A percentile compares a stretch with the other conserved stretches of the same genome.
phyloP scores from a whole-genome alignment of 2,329 filamentous ascomycete genomes.

The Venturiaceae sp. region DNA sequence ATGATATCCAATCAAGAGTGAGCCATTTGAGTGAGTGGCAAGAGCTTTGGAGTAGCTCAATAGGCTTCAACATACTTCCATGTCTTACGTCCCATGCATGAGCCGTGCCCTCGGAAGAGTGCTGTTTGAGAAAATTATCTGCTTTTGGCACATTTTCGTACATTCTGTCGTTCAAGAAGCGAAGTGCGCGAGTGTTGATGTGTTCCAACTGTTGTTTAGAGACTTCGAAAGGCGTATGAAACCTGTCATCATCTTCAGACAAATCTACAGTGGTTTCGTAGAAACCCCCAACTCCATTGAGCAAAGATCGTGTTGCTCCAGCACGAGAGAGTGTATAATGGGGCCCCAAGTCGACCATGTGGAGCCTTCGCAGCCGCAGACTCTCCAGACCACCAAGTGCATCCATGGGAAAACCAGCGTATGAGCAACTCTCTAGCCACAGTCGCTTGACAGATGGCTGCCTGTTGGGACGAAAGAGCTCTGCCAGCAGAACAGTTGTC shows the following conservation, averaged over 20 bases:
- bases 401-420: conserved; percentile 18
- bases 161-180: conserved; percentile 2
- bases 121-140: background rate
- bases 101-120: background rate
- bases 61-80: conserved; percentile 2
- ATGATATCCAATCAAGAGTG: conserved; percentile 25
- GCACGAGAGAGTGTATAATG: conserved; percentile 21
- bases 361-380: conserved; percentile 30
- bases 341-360: conserved; percentile 16
- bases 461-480: conserved; percentile 26
- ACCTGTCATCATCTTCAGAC: conserved; percentile 8
- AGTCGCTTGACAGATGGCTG: conserved; percentile 26
- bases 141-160: conserved; percentile 3
- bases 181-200: conserved; percentile 11
- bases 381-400: conserved; percentile 24
- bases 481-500: conserved; percentile 27
- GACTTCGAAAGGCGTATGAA: conserved; percentile 4
- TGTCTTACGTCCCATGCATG: background rate
- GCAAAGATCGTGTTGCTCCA: background rate
- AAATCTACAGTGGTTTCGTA: conserved; percentile 19
- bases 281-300: conserved; percentile 18
- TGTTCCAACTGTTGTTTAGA: conserved; percentile 10
- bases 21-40: conserved; percentile 18
- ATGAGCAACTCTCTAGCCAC: conserved; percentile 35
- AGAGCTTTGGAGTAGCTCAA: conserved; percentile 10